Evolutionary conservation across 2,329 filamentous ascomycete species (phyloP).

Genomic region (Aspergillus sp.): DNA sequence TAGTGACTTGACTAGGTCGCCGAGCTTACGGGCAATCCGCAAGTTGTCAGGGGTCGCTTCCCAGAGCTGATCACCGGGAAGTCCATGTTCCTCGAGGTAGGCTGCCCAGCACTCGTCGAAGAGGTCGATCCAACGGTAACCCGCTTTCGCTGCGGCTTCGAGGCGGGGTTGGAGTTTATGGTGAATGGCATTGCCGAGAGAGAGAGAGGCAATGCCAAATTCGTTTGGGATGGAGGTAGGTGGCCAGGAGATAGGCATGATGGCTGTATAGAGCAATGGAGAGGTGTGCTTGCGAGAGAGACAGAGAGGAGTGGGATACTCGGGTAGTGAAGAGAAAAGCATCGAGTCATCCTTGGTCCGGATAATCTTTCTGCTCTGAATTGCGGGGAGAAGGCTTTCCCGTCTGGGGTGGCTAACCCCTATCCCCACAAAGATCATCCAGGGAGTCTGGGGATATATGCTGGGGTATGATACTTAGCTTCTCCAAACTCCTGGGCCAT

Average conservation of each 20-base stretch:
- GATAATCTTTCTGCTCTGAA: not conserved
- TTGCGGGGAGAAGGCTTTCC: conserved; percentile 1
- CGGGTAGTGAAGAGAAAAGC: not conserved
- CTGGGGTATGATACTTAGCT: not conserved
- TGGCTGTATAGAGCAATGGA: not conserved
- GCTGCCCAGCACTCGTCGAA: conserved; percentile 41
- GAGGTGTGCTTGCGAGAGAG: not conserved
- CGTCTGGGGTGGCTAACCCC: not conserved
- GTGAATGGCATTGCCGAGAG: conserved; percentile 32
- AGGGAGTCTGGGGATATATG: not conserved
- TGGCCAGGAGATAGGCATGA: conserved; percentile 22
- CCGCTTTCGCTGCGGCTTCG: conserved; percentile 32
- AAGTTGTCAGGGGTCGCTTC: conserved; percentile 32
- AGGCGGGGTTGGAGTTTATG: conserved; percentile 33
- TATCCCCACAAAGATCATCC: not conserved
- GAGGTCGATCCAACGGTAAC: conserved; percentile 36
- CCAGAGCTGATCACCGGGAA: conserved; percentile 31
- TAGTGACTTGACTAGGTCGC: conserved; percentile 31
- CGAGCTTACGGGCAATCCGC: conserved; percentile 29
- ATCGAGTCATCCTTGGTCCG: not conserved
- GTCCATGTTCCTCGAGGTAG: conserved; percentile 32
- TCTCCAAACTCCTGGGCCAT: not conserved
- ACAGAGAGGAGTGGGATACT: not conserved
- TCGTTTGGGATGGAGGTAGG: conserved; percentile 20
- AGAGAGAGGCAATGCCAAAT: conserved; percentile 37